Base-by-base conservation (phyloP, 192 early-diverging fungal species). In the Globomyces pollinis-pini region DNA sequence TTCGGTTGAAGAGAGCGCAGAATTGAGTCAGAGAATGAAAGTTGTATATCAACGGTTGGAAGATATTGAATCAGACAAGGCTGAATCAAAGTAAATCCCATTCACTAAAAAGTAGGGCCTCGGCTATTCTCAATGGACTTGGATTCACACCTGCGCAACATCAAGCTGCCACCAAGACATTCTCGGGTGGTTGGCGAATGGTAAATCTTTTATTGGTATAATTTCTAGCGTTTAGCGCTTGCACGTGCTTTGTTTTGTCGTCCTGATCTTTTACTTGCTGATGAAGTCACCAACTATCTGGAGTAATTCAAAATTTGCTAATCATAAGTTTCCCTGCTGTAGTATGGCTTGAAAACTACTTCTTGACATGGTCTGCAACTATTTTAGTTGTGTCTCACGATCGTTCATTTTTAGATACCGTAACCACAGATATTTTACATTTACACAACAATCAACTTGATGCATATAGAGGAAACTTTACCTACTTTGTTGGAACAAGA, bases 331-430 rank as follows among this genome's bases (percentile, higher is more conserved):
- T 99, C 65, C 94, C 94, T 33, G 96, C 96, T 30, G 93, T 99
- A 56, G 92, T 94, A 12, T 99, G 93, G 93, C 79, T 99, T 8
- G 94, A 97, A 69, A 85, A 83, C 54, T 99, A 97, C 60, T 78
- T 99, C 55, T 80, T 87, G 69, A 86, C 81, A 0, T 96, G 93
- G 92, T 74, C 80, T 32, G 91, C 89, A 45, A 95, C 94, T 1
- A 67, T 99, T 39, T 78, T 97, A 42, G 89, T 97, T 18, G 96
- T 99, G 30, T 96, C 93, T 47, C 96, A 99, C 90, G 96, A 99
- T 74, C 72, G 96, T 69, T 85, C 84, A 64, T 99, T 99, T 78
- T 74, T 99, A 64, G 96, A 99, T 61, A 88, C 91, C 50, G 90
- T 96, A 4, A 88, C 96, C 0, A 99, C 96, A 0, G 96, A 99